These are phyloP conservation scores for Populus davidiana DNA, from an alignment of 345 rosid species.

Conservation along the genomic window DNA sequence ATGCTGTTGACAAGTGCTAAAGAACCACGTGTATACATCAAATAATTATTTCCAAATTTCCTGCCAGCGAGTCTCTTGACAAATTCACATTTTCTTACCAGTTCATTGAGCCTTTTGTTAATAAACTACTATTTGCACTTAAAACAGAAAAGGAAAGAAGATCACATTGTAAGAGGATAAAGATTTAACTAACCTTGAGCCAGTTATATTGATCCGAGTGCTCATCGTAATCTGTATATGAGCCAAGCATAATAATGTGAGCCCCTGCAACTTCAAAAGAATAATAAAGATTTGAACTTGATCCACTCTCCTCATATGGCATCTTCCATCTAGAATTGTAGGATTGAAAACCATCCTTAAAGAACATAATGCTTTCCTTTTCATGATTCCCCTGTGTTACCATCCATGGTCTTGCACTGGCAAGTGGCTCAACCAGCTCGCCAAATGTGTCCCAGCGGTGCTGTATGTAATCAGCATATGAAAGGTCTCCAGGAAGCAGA, in stretches of 20 bases:
- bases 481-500: conserved; percentile 91
- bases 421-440: conserved; percentile 82
- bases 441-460: conserved; percentile 91
- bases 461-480: conserved; percentile 92
- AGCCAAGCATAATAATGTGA: conserved; percentile 86
- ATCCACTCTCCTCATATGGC: conserved; percentile 88
- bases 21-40: background rate
- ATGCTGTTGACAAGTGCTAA: background rate
- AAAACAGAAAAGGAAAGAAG: background rate
- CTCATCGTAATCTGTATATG: conserved; percentile 65
- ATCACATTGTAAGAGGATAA: background rate
- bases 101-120: background rate
- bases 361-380: conserved; percentile 59
- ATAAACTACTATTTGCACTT: background rate
- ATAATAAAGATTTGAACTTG: conserved; percentile 82
- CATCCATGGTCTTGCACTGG: conserved; percentile 97
- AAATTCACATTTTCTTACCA: background rate
- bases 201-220: conserved; percentile 70
- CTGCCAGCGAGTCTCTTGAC: background rate
- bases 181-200: conserved; percentile 58
- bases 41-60: background rate
- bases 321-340: conserved; percentile 93
- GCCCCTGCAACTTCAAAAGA: conserved; percentile 88
- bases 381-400: conserved; percentile 97
- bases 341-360: conserved; percentile 67